Conservation (phyloP, 208 protist species). For the Hexamita inflata region DNA sequence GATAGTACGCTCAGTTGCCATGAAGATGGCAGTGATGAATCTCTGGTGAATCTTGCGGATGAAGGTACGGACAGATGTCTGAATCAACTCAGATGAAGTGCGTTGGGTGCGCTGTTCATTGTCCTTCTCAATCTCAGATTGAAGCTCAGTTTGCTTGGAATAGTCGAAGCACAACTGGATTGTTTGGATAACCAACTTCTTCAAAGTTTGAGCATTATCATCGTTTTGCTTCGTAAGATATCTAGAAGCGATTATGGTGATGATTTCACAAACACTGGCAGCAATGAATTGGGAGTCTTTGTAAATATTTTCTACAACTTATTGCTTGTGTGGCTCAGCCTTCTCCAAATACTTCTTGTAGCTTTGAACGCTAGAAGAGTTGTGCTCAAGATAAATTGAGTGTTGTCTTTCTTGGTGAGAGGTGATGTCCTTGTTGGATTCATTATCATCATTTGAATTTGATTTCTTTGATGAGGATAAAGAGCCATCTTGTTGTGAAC, state of each 20-base stretch:
- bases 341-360: conserved; percentile 32
- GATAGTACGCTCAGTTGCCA: not conserved
- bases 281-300: conserved; percentile 46
- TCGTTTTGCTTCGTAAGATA: conserved; percentile 25
- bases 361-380: not conserved
- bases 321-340: conserved; percentile 14
- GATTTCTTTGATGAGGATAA: conserved; percentile 9
- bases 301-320: conserved; percentile 39
- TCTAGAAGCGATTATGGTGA: conserved; percentile 38
- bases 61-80: conserved; percentile 41
- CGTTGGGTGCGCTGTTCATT: not conserved
- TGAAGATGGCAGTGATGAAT: not conserved
- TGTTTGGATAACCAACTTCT: conserved; percentile 23
- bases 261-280: conserved; percentile 46
- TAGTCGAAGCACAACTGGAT: conserved; percentile 41
- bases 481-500: not conserved
- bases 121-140: not conserved
- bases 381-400: conserved; percentile 17
- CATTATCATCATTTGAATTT: not conserved
- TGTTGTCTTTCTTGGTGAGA: not conserved
- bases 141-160: too few relatives aligned
- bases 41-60: conserved; percentile 37
- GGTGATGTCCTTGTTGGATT: not conserved
- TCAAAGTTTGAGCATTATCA: conserved; percentile 11
- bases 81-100: conserved; percentile 15